phyloP scores from a whole-genome alignment of 306 rosid genomes.

The Luffa acutangula region DNA sequence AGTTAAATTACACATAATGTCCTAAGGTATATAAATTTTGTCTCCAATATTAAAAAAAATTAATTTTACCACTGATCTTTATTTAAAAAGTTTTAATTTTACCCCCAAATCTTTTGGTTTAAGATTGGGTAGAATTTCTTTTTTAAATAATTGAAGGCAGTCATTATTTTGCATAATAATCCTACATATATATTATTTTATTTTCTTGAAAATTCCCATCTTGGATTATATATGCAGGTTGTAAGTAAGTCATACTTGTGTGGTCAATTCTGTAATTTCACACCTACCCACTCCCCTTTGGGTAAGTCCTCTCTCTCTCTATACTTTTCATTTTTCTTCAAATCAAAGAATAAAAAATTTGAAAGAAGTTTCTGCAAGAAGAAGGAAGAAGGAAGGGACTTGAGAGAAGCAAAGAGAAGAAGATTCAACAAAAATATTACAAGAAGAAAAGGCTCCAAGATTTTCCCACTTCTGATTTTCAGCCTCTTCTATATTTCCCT shows the following conservation, averaged over 20 bases:
- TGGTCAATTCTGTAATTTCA: background rate
- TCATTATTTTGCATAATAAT: background rate
- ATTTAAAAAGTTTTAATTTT: too few relatives aligned
- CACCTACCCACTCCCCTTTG: background rate
- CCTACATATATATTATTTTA: background rate
- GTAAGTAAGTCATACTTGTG: slow-evolving; percentile 28
- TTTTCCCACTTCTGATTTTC: background rate
- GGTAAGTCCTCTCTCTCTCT: background rate
- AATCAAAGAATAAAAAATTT: background rate
- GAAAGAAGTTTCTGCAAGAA: background rate
- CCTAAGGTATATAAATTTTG: background rate
- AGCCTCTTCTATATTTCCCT: background rate
- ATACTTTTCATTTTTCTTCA: background rate
- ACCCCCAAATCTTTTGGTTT: too few relatives aligned
- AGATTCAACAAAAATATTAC: background rate
- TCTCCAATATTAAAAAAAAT: too few relatives aligned
- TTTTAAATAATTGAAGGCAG: too few relatives aligned
- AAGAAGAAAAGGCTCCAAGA: background rate
- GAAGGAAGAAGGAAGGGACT: background rate
- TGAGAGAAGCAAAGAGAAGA: background rate
- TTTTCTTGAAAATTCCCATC: background rate
- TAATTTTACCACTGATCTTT: background rate
- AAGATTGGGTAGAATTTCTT: background rate
- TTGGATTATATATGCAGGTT: slow-evolving; percentile 29
- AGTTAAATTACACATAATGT: background rate